Base-by-base conservation (phyloP, 768 basidiomycete genomes). In the Leccinellum rugosiceps region DNA sequence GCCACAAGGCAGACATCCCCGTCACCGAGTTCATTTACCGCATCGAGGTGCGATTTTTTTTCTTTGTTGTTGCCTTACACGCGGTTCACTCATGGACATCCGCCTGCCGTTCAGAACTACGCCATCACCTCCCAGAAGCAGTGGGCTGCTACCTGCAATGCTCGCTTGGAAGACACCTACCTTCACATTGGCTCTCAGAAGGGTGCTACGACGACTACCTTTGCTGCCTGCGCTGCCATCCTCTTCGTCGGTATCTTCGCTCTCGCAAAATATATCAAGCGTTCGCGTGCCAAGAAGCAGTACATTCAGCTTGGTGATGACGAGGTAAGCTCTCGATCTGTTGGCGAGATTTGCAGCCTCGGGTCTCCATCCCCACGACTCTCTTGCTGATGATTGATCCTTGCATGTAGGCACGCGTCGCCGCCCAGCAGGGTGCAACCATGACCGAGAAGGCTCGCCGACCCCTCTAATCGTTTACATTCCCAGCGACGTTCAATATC, bases 1-100 rank as follows among this genome's bases (percentile, higher is more conserved):
- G 85, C 58, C 84, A 87, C 76, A 77, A 80, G 57, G 76, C 83
- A 55, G 90, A 92, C 67, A 87, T 92, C 65, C 86, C 90, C 50
- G 78, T 92, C 66, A 90, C 89, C 14, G 88, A 91, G 68, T 92
- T 92, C 78, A 87, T 91, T 71, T 90, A 90, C 78, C 82, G 86
- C 55, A 79, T 86, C 54, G 86, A 91, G 82, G 90, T 88, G 68
- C 17, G 75, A 48, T 41, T 41, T 58, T 47, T 48, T 23, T 34
- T 31, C 25, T n/a, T 9, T n/a, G 15, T 25, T 30, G 50, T 49
- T 21, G 45, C 45, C 11, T 38, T 23, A 21, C 49, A 50, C 21
- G 41, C 28, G 28, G 19, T 50, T 57, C 52, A 25, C 28, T 47
- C 23, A 35, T 52, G 47, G 60, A 41, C 53, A 52, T 38, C 46